Evolutionary conservation across 1,139 yeast species (phyloP).

Genomic region (Dujonia santamariae): DNA sequence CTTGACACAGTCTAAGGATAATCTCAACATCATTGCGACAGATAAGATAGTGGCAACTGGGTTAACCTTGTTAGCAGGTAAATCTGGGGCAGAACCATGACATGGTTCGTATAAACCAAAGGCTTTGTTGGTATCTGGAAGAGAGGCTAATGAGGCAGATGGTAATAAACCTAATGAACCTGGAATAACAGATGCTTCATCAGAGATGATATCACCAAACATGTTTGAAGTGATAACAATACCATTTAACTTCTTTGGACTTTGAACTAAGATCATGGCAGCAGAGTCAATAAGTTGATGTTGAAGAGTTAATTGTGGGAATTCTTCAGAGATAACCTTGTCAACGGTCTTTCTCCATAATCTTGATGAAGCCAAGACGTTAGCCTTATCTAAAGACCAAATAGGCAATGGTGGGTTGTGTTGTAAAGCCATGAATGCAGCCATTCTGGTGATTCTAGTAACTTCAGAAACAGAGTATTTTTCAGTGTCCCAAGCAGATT

Average conservation of each 20-base stretch:
- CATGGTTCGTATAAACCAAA: constrained; percentile 98
- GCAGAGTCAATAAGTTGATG: constrained; percentile 98
- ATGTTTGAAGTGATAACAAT: constrained; percentile 88
- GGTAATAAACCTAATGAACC: constrained; percentile 96
- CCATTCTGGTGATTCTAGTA: constrained; percentile 95
- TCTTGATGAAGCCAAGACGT: constrained; percentile 92
- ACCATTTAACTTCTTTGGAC: constrained; percentile 89
- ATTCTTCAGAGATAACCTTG: constrained; percentile 77
- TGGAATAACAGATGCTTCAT: constrained; percentile 96
- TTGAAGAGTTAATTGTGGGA: constrained; percentile 80
- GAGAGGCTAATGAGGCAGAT: constrained; percentile 91
- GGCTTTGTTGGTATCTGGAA: constrained; percentile 91
- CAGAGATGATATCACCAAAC: constrained; percentile 98
- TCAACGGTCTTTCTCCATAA: constrained; percentile 94
- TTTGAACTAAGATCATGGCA: constrained; percentile 92
- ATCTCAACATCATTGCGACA: constrained; percentile 94
- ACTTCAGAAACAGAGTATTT: constrained; percentile 88
- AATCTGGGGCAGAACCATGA: constrained; percentile 98
- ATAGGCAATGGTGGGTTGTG: constrained; percentile 89
- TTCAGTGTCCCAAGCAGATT: constrained; percentile 90
- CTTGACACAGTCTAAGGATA: constrained; percentile 73
- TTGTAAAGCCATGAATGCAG: constrained; percentile 93
- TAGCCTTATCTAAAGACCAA: constrained; percentile 97
- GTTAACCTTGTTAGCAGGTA: constrained; percentile 82
- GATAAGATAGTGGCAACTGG: constrained; percentile 94